Evolutionary conservation across 176 grass and related monocot genomes (phyloP).

Genomic region (Luzula sylvatica): DNA sequence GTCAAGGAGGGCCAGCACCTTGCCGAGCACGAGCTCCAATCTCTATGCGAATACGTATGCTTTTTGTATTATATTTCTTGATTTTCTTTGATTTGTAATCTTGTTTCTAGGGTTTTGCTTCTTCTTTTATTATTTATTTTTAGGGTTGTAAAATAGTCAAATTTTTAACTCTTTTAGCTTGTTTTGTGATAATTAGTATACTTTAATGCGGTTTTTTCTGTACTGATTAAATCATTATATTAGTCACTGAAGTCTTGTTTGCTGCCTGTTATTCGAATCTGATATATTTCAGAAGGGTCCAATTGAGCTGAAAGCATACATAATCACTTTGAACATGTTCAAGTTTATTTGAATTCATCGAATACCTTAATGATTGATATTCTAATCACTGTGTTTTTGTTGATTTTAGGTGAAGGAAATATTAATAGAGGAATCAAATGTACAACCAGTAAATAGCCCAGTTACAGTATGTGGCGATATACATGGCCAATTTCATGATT

Average conservation of each 20-base stretch:
- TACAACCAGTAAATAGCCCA: conserved; percentile 97
- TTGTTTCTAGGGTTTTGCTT: conserved; percentile 30
- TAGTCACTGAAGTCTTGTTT: too few species aligned
- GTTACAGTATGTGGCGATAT: conserved; percentile 96
- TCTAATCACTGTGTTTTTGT: not conserved
- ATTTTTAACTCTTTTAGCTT: not conserved
- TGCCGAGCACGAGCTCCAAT: conserved; percentile 93
- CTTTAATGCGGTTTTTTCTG: too few species aligned
- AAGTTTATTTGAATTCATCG: too few species aligned
- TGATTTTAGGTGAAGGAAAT: conserved; percentile 76
- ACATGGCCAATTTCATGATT: conserved; percentile 96
- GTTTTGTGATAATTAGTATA: not conserved
- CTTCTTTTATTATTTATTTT: not conserved
- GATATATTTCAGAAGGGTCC: too few species aligned
- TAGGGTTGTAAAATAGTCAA: conserved; percentile 5
- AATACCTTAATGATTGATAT: too few species aligned
- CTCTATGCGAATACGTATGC: conserved; percentile 96
- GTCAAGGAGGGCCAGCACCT: conserved; percentile 99
- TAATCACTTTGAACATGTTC: too few species aligned
- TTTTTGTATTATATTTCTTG: not conserved
- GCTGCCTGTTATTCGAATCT: too few species aligned
- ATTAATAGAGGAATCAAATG: conserved; percentile 96
- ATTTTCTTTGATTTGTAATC: not conserved
- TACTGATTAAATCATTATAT: too few species aligned
- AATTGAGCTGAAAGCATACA: too few species aligned